Percentiles rank a stretch among this genome's conserved stretches.
phyloP scores from a whole-genome alignment of 306 rosid genomes.

The Betula pendula region DNA sequence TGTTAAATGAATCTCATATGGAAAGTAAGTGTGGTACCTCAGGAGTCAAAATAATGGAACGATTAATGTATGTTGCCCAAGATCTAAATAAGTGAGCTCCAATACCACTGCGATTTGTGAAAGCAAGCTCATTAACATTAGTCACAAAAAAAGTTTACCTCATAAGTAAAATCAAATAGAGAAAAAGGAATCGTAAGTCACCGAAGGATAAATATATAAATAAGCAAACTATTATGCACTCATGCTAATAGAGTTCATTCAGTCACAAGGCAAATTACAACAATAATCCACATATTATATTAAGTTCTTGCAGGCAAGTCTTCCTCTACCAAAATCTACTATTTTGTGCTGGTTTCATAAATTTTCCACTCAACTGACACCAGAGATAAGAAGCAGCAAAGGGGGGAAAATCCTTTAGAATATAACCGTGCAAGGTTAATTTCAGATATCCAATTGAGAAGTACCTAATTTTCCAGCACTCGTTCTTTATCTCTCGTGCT shows the following conservation, averaged over 20 bases:
- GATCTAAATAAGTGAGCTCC: conserved; percentile 97
- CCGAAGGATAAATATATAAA: no score
- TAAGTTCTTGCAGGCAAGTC: not conserved
- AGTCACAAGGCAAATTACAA: not conserved
- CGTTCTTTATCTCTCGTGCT: no score
- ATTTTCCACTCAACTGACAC: not conserved
- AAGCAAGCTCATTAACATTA: conserved; percentile 18
- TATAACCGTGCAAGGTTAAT: no score
- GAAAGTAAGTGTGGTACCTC: conserved; percentile 57
- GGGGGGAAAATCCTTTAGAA: not conserved
- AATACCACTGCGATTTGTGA: conserved; percentile 67
- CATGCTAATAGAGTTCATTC: not conserved
- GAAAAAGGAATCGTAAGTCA: not conserved
- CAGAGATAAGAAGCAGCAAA: not conserved
- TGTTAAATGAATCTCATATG: conserved; percentile 7
- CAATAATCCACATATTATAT: not conserved
- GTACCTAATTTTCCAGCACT: no score
- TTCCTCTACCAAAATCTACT: no score
- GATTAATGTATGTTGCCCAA: conserved; percentile 83
- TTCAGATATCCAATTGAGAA: no score
- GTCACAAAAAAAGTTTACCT: not conserved
- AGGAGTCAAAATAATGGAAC: conserved; percentile 87
- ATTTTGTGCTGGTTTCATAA: not conserved
- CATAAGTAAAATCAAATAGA: not conserved
- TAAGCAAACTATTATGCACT: not conserved